Conservation (phyloP, 192 early-diverging fungal species). For the Ambispora gerdemannii region DNA sequence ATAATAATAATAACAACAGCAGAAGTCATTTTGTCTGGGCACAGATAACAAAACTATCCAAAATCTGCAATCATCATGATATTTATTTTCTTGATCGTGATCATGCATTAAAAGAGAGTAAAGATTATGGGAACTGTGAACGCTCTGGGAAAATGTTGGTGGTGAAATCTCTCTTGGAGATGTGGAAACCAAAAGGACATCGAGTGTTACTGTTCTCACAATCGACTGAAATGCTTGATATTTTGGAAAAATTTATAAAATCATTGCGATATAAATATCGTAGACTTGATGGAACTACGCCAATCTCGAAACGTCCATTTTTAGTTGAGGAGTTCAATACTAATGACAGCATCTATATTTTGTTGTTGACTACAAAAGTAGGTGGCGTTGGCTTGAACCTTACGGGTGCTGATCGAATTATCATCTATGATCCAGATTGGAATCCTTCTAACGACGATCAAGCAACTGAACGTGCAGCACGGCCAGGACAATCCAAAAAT, state of each 20-base stretch:
- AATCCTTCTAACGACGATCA: slow-evolving; percentile 96
- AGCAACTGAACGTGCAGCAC: slow-evolving; percentile 93
- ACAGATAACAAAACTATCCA: slow-evolving; percentile 53
- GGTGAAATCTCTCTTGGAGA: slow-evolving; percentile 71
- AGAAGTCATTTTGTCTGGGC: background rate
- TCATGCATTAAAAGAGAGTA: slow-evolving; percentile 29
- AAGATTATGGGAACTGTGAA: slow-evolving; percentile 60
- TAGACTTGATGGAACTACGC: slow-evolving; percentile 96
- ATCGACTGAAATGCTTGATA: slow-evolving; percentile 93
- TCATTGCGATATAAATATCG: slow-evolving; percentile 59
- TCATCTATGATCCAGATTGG: slow-evolving; percentile 98
- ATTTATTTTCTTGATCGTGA: slow-evolving; percentile 45
- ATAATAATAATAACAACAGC: slow-evolving; percentile 79
- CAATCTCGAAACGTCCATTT: slow-evolving; percentile 76
- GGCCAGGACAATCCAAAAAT: slow-evolving; percentile 81
- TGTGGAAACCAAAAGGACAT: slow-evolving; percentile 87
- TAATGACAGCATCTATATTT: slow-evolving; percentile 69
- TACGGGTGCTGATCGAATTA: slow-evolving; percentile 89
- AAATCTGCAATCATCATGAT: slow-evolving; percentile 98
- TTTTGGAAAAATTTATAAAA: slow-evolving; percentile 75
- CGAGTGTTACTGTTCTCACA: slow-evolving; percentile 90
- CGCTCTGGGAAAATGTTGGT: slow-evolving; percentile 90
- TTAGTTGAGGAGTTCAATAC: slow-evolving; percentile 87
- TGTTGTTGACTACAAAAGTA: slow-evolving; percentile 96
- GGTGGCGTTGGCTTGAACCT: slow-evolving; percentile 95